Evolutionary conservation across 2,329 filamentous ascomycete species (phyloP).

Genomic region (Hymenotorrendiella dingleyae): DNA sequence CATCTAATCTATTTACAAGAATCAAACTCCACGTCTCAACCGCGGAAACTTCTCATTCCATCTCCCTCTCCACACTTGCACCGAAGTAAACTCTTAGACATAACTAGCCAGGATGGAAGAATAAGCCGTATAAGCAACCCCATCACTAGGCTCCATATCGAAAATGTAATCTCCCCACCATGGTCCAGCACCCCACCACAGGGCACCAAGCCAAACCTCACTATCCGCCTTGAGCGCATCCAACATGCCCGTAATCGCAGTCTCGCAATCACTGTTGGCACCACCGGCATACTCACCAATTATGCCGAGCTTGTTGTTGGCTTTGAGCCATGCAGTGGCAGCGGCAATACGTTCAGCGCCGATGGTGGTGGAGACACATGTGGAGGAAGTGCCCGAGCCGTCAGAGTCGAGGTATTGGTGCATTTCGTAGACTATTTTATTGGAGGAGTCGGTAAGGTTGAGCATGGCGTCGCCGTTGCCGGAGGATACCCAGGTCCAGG

Average conservation of each 20-base stretch:
- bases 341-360: slow-evolving; percentile 44
- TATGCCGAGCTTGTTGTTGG: slow-evolving; percentile 45
- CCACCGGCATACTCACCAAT: slow-evolving; percentile 51
- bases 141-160: slow-evolving; percentile 38
- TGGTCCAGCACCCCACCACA: slow-evolving; percentile 50
- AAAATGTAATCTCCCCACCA: slow-evolving; percentile 35
- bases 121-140: background rate
- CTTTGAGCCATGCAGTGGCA: slow-evolving; percentile 48
- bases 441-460: slow-evolving; percentile 43
- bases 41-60: too few species aligned
- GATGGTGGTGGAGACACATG: slow-evolving; percentile 47
- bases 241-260: slow-evolving; percentile 44
- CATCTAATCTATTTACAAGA: too few species aligned
- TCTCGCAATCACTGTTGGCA: slow-evolving; percentile 42
- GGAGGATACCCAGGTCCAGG: slow-evolving; percentile 20
- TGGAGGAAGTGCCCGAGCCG: slow-evolving; percentile 43
- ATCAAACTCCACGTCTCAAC: too few species aligned
- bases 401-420: slow-evolving; percentile 56
- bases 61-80: too few species aligned
- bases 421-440: slow-evolving; percentile 55
- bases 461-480: slow-evolving; percentile 38
- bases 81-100: background rate
- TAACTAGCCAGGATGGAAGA: background rate
- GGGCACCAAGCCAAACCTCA: slow-evolving; percentile 44
- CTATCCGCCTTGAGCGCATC: slow-evolving; percentile 40